Evolutionary conservation across 768 basidiomycete genomes (phyloP).

Genomic region (Dacryopinax primogenitus): DNA sequence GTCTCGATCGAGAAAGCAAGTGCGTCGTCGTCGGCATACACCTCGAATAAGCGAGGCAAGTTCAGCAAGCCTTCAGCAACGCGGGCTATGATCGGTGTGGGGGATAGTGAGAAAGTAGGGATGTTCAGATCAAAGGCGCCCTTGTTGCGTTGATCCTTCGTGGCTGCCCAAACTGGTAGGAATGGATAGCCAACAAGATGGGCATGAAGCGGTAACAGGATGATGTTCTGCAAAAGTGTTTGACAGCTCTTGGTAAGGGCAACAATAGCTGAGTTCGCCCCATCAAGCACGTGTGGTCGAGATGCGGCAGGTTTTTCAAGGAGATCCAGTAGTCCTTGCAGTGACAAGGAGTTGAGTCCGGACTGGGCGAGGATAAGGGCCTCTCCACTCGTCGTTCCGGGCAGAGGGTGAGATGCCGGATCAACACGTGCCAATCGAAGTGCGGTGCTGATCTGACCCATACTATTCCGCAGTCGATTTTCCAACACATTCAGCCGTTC

Average conservation of each 20-base stretch:
- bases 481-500: slow-evolving; percentile 63
- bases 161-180: slow-evolving; percentile 50
- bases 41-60: slow-evolving; percentile 84
- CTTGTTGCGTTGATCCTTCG: slow-evolving; percentile 35
- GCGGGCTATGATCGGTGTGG: slow-evolving; percentile 74
- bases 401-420: slow-evolving; percentile 41
- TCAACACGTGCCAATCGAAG: slow-evolving; percentile 47
- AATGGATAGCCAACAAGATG: slow-evolving; percentile 61
- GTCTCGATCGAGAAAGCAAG: slow-evolving; percentile 77
- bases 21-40: slow-evolving; percentile 85
- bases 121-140: slow-evolving; percentile 40
- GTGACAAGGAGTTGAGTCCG: slow-evolving; percentile 64
- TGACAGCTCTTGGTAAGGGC: slow-evolving; percentile 64
- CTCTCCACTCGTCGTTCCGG: slow-evolving; percentile 47
- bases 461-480: slow-evolving; percentile 43
- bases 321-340: slow-evolving; percentile 47
- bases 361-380: slow-evolving; percentile 71
- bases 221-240: slow-evolving; percentile 60
- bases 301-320: slow-evolving; percentile 13
- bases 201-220: slow-evolving; percentile 66
- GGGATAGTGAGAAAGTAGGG: slow-evolving; percentile 86
- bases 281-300: slow-evolving; percentile 29
- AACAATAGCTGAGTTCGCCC: slow-evolving; percentile 43
- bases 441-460: slow-evolving; percentile 46
- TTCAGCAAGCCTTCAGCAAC: slow-evolving; percentile 91